Conservation (phyloP, 306 rosid genomes). For the Ormosia semicastrata region DNA sequence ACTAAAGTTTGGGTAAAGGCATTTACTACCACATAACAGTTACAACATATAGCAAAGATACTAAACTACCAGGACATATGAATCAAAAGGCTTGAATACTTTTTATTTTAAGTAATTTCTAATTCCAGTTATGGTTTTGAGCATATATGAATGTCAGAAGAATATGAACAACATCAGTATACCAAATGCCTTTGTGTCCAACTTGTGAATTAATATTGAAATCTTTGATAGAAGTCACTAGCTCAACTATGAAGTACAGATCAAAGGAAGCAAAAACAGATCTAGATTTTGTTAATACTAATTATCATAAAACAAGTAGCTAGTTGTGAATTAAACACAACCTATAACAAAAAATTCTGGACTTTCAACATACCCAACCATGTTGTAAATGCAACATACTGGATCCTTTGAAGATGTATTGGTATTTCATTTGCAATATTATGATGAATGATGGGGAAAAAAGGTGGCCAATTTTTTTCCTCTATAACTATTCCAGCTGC, state of each 20-base stretch:
- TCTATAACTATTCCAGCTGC: constrained; percentile 82
- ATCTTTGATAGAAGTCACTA: not conserved
- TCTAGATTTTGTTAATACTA: not conserved
- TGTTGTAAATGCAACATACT: constrained; percentile 87
- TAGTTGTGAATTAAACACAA: constrained; percentile 16
- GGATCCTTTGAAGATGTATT: constrained; percentile 78
- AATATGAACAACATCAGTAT: not conserved
- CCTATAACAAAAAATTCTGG: not conserved
- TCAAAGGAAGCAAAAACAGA: not conserved
- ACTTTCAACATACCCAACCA: constrained; percentile 69
- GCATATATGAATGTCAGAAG: constrained; percentile 27
- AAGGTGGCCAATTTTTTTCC: constrained; percentile 90
- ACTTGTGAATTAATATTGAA: not conserved
- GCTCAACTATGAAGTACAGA: not conserved
- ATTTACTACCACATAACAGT: not conserved
- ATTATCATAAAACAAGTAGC: constrained; percentile 1
- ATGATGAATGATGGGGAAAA: constrained; percentile 84
- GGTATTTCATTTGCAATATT: constrained; percentile 87
- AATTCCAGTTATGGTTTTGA: not conserved
- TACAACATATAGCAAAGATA: not conserved
- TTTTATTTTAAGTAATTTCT: not conserved
- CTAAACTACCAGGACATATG: not conserved
- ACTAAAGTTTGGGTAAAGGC: not conserved
- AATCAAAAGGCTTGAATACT: not conserved
- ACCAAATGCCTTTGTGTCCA: not conserved